phyloP scores from a whole-genome alignment of 768 basidiomycete genomes.

The Chlorophyllum brunneum region DNA sequence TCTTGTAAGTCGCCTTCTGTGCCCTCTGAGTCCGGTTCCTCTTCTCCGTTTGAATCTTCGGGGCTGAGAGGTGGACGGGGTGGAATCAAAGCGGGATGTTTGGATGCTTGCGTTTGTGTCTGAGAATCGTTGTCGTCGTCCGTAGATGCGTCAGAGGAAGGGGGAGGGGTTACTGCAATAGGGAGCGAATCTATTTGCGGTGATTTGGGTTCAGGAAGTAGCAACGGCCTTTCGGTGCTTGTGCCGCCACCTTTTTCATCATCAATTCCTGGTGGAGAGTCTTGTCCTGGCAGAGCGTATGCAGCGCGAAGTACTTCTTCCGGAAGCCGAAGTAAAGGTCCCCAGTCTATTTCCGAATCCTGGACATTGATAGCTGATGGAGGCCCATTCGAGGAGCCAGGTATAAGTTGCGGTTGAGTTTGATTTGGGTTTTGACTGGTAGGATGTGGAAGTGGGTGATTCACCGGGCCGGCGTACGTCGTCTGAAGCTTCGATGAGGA shows the following conservation, averaged over 20 bases:
- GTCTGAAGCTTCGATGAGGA: slow-evolving; percentile 5
- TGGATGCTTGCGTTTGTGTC: background rate
- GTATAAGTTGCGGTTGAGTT: background rate
- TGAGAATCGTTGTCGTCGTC: slow-evolving; percentile 2
- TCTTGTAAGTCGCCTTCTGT: slow-evolving; percentile 52
- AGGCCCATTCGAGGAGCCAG: background rate
- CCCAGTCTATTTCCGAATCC: background rate
- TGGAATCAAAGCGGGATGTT: background rate
- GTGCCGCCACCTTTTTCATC: background rate
- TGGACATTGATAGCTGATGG: background rate
- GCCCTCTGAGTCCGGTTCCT: slow-evolving; percentile 18
- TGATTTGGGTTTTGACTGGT: background rate
- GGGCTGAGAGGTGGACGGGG: background rate
- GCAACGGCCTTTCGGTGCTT: background rate
- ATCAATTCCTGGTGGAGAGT: background rate
- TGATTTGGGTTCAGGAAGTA: background rate
- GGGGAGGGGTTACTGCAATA: background rate
- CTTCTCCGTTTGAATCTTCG: background rate
- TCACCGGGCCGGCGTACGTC: background rate
- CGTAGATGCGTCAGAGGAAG: slow-evolving; percentile 2
- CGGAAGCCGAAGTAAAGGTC: background rate
- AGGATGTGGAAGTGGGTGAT: background rate
- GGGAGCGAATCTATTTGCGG: background rate
- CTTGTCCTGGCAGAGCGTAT: background rate
- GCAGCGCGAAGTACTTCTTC: slow-evolving; percentile 3